Conservation (phyloP, 768 basidiomycete genomes). For the Cystoderma amianthinum region DNA sequence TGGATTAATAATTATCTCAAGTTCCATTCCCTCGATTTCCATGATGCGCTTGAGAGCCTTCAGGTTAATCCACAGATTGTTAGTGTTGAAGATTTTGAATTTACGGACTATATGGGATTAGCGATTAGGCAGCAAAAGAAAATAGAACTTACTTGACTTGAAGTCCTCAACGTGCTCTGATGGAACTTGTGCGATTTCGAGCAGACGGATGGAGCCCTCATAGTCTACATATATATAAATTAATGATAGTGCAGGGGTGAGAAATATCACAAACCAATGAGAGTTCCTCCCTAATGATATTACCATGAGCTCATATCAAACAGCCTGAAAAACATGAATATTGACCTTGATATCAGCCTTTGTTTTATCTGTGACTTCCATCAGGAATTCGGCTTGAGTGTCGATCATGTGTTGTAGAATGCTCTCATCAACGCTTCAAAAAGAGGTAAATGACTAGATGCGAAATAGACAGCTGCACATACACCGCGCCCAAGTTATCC, state of each 20-base stretch:
- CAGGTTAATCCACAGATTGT: conserved; percentile 77
- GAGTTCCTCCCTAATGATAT: conserved; percentile 72
- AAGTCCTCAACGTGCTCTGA: conserved; percentile 93
- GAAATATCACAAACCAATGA: conserved; percentile 53
- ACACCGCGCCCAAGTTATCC: conserved; percentile 92
- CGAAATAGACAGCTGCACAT: too few relatives aligned
- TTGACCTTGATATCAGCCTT: conserved; percentile 67
- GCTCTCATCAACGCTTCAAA: conserved; percentile 63
- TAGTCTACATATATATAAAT: conserved; percentile 40
- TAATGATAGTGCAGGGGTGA: neutral
- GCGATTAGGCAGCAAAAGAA: neutral
- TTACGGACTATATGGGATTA: conserved; percentile 50
- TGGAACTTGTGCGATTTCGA: conserved; percentile 94
- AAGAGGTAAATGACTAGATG: too few relatives aligned
- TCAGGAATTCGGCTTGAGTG: conserved; percentile 77
- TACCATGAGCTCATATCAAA: conserved; percentile 28
- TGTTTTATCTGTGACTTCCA: conserved; percentile 97
- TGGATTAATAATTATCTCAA: conserved; percentile 94
- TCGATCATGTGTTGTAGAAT: conserved; percentile 87
- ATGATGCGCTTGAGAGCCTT: conserved; percentile 88
- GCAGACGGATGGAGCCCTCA: conserved; percentile 79
- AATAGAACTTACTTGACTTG: conserved; percentile 53
- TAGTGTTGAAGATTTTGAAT: conserved; percentile 93
- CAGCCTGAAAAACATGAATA: neutral
- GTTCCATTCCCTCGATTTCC: conserved; percentile 79